Evolutionary conservation across 257 asterid genomes (phyloP).

Genomic region (Solanum bulbocastanum): DNA sequence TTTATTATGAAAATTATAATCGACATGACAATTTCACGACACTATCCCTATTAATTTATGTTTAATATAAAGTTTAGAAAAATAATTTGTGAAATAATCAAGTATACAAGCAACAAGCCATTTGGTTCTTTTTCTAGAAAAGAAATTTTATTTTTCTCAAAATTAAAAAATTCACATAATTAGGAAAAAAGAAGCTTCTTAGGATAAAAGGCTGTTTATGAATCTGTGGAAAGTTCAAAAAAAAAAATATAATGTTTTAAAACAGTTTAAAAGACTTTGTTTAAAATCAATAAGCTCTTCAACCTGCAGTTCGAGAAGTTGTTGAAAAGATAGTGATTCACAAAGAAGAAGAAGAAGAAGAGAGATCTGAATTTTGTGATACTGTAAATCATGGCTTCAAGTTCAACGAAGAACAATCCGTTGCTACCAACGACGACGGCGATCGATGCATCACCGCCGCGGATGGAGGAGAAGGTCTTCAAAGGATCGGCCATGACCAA

Average conservation of each 20-base stretch:
- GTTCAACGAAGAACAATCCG: constrained; percentile 23
- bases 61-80: no score
- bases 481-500: constrained; percentile 90
- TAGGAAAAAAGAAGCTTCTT: background rate
- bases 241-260: background rate
- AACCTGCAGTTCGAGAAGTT: background rate
- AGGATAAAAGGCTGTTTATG: background rate
- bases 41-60: no score
- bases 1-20: no score
- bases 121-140: background rate
- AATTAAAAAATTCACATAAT: background rate
- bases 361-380: background rate
- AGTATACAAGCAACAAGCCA: background rate
- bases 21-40: no score
- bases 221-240: background rate
- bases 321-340: background rate
- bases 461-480: constrained; percentile 71
- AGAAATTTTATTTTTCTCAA: background rate
- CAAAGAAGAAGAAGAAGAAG: background rate
- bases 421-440: constrained; percentile 47
- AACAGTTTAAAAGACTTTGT: background rate
- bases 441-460: constrained; percentile 47
- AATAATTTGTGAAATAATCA: no score
- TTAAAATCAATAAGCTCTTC: background rate
- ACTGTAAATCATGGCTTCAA: constrained; percentile 7